Percentiles rank a stretch among this genome's conserved stretches.
phyloP scores from a whole-genome alignment of 129 eudicot genomes.

The Centrapalus pauciflorus region DNA sequence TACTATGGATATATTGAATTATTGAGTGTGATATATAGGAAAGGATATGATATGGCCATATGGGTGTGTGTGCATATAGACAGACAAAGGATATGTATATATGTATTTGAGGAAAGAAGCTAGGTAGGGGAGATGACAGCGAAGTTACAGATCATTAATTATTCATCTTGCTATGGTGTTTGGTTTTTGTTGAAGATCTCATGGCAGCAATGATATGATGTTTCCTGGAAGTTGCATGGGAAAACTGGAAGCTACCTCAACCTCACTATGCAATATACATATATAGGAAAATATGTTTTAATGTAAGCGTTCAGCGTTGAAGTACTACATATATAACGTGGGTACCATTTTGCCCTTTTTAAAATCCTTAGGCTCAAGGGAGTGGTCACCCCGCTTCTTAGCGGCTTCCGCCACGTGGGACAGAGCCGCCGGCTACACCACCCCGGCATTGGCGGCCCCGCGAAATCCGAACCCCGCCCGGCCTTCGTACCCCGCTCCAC shows the following conservation, averaged over 20 bases:
- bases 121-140: slow-evolving; percentile 6
- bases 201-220: slow-evolving; percentile 2
- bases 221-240: slow-evolving; percentile 13
- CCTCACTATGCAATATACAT: neutral
- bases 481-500: no score
- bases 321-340: neutral
- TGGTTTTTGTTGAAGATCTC: slow-evolving; percentile 8
- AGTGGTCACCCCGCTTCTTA: no score
- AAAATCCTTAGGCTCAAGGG: no score
- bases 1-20: neutral
- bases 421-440: no score
- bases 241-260: slow-evolving; percentile 16
- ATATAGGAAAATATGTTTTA: neutral
- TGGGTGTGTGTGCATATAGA: neutral
- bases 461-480: no score
- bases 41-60: no score
- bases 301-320: neutral
- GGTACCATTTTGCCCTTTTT: slow-evolving; percentile 4
- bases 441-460: no score
- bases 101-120: slow-evolving; percentile 6
- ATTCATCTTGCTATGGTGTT: slow-evolving; percentile 7
- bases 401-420: no score
- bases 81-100: neutral
- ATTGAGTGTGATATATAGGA: neutral
- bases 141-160: slow-evolving; percentile 1